phyloP scores from a whole-genome alignment of 1,284 basidiomycete genomes.

The Rhodotorula sp. region DNA sequence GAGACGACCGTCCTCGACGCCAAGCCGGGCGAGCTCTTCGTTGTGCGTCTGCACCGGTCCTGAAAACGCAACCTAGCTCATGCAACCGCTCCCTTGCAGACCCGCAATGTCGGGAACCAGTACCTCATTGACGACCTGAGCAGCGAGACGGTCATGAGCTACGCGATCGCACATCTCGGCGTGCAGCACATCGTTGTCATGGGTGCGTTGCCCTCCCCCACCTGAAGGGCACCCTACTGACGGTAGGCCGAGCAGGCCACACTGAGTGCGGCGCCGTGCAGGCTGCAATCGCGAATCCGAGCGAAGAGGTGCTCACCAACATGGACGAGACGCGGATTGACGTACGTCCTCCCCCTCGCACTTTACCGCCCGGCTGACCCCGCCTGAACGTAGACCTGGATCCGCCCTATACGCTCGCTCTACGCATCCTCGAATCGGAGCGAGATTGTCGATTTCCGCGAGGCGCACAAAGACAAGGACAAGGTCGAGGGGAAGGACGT shows the following conservation, averaged over 20 bases:
- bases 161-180: constrained; percentile 34
- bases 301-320: constrained; percentile 3
- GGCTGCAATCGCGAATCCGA: constrained; percentile 28
- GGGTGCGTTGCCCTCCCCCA: not conserved
- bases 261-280: constrained; percentile 39
- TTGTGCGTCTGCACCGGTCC: not conserved
- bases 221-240: not conserved
- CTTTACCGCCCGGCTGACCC: not conserved
- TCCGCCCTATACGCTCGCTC: constrained; percentile 33
- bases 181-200: constrained; percentile 38
- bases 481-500: constrained; percentile 17
- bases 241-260: not conserved
- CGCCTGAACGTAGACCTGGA: constrained; percentile 25
- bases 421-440: constrained; percentile 23
- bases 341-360: not conserved
- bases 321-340: constrained; percentile 28
- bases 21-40: constrained; percentile 24
- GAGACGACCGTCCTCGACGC: constrained; percentile 10
- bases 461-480: not conserved
- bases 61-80: too few species aligned
- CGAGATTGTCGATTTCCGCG: constrained; percentile 35
- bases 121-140: constrained; percentile 75
- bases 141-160: constrained; percentile 54
- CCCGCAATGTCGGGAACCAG: constrained; percentile 27
- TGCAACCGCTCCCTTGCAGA: not conserved